Conservation (phyloP, 2,329 filamentous ascomycete genomes). For the Diaporthe longicolla region DNA sequence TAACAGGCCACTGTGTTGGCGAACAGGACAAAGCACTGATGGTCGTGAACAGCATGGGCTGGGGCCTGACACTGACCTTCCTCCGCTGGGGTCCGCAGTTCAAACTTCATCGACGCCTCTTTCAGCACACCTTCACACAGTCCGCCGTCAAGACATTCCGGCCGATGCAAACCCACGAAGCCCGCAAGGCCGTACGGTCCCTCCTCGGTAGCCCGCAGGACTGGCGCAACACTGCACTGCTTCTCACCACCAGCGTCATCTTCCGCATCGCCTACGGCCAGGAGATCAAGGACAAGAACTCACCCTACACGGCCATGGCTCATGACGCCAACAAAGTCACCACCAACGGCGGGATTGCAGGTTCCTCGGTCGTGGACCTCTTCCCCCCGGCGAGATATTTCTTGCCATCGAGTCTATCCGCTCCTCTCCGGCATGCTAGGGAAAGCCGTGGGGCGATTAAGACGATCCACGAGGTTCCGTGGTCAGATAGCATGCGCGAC, state of each 20-base stretch:
- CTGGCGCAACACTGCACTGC: slow-evolving; percentile 47
- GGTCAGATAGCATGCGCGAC: slow-evolving; percentile 48
- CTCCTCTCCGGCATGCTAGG: slow-evolving; percentile 47
- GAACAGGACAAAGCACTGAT: slow-evolving; percentile 20
- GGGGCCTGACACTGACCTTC: slow-evolving; percentile 60
- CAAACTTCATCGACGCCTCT: slow-evolving; percentile 56
- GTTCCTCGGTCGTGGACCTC: slow-evolving; percentile 60
- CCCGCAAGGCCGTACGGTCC: slow-evolving; percentile 48
- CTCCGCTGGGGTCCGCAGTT: slow-evolving; percentile 56
- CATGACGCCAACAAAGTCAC: slow-evolving; percentile 46
- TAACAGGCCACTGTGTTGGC: neutral
- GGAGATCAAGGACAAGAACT: slow-evolving; percentile 44
- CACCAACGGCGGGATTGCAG: slow-evolving; percentile 51
- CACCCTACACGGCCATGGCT: slow-evolving; percentile 47
- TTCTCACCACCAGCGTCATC: slow-evolving; percentile 48
- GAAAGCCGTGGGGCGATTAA: slow-evolving; percentile 52
- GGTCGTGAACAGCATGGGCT: slow-evolving; percentile 53
- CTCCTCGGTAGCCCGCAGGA: slow-evolving; percentile 44
- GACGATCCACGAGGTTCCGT: slow-evolving; percentile 61
- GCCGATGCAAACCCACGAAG: slow-evolving; percentile 52
- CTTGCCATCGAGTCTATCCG: slow-evolving; percentile 53
- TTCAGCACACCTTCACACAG: slow-evolving; percentile 58
- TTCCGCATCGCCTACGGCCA: slow-evolving; percentile 48
- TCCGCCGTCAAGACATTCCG: slow-evolving; percentile 51
- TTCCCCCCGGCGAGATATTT: slow-evolving; percentile 61